Conservation (phyloP, 371 early-diverging fungal species). For the Mucor ambiguus region DNA sequence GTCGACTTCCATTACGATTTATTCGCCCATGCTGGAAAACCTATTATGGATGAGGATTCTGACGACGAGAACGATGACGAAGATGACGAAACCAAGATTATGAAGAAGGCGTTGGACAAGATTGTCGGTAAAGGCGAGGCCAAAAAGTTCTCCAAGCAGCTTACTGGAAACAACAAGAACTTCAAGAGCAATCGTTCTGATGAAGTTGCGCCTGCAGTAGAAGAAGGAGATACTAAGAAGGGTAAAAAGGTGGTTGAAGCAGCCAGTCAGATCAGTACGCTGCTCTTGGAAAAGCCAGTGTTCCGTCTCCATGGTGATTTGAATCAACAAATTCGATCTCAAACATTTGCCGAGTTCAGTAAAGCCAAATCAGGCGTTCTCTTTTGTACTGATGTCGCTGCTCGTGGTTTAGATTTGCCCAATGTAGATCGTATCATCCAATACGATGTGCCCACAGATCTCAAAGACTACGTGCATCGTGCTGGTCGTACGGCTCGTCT, state of each 20-base stretch:
- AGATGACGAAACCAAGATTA: conserved; percentile 33
- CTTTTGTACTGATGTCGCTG: conserved; percentile 97
- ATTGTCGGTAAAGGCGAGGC: conserved; percentile 20
- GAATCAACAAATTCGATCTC: conserved; percentile 75
- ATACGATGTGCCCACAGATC: conserved; percentile 96
- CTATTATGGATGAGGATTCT: conserved; percentile 40
- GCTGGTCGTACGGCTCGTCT: conserved; percentile 98
- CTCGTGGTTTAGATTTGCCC: conserved; percentile 98
- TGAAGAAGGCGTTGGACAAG: conserved; percentile 30
- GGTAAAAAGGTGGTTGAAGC: conserved; percentile 18
- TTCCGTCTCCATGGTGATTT: conserved; percentile 92
- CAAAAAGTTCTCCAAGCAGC: conserved; percentile 10
- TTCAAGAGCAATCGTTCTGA: conserved; percentile 28
- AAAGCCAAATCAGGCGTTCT: conserved; percentile 69
- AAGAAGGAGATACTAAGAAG: conserved; percentile 29
- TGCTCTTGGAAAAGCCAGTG: conserved; percentile 63
- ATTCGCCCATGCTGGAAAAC: conserved; percentile 62
- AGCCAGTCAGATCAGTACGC: conserved; percentile 44
- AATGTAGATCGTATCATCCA: conserved; percentile 93
- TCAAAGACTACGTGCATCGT: conserved; percentile 96
- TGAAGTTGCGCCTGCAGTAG: conserved; percentile 21
- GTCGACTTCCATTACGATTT: conserved; percentile 92
- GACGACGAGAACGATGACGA: conserved; percentile 48
- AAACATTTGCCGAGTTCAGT: conserved; percentile 76
- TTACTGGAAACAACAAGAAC: conserved; percentile 14